Conservation (phyloP, 2,329 filamentous ascomycete genomes). For the Nigrospora osmanthi region DNA sequence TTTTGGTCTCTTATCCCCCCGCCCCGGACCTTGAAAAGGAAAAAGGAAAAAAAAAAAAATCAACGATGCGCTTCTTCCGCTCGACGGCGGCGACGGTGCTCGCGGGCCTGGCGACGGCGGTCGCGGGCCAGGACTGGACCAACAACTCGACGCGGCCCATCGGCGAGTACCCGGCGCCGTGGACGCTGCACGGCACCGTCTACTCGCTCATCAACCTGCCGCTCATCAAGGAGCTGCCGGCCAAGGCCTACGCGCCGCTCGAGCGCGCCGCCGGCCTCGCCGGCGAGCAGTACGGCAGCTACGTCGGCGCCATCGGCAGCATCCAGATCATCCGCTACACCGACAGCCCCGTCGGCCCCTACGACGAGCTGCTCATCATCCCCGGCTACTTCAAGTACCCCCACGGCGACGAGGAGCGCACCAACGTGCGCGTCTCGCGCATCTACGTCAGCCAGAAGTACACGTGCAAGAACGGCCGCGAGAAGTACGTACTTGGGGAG, state of each 20-base stretch:
- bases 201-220: slow-evolving; percentile 4
- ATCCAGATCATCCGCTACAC: slow-evolving; percentile 23
- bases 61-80: no score
- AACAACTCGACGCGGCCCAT: slow-evolving; percentile 4
- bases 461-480: slow-evolving; percentile 21
- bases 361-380: slow-evolving; percentile 22
- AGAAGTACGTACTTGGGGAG: slow-evolving; percentile 13
- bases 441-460: slow-evolving; percentile 24
- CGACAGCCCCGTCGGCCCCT: slow-evolving; percentile 21
- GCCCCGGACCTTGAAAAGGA: no score
- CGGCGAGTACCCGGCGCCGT: background rate
- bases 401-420: background rate
- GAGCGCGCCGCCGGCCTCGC: background rate
- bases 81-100: no score
- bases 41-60: no score
- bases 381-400: slow-evolving; percentile 17
- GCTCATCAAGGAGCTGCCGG: slow-evolving; percentile 9
- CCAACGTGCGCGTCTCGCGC: slow-evolving; percentile 19
- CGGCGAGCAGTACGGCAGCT: slow-evolving; percentile 12
- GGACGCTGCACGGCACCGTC: slow-evolving; percentile 3
- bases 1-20: no score
- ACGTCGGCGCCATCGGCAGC: slow-evolving; percentile 16
- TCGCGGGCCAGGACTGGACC: background rate
- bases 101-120: no score
- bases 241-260: slow-evolving; percentile 4